phyloP scores from a whole-genome alignment of 345 rosid species.

The Rhizophora mangle region DNA sequence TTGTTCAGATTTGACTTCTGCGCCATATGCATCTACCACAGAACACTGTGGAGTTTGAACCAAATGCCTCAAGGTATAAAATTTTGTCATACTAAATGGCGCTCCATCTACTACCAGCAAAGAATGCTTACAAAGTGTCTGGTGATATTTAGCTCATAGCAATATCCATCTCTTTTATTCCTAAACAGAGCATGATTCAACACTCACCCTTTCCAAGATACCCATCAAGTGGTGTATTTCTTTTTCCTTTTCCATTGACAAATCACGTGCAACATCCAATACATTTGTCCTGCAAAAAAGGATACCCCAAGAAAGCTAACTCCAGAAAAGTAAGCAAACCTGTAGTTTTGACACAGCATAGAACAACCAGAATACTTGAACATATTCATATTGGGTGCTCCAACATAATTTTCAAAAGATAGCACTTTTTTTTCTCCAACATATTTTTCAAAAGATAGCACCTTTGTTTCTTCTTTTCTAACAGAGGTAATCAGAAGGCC shows the following conservation, averaged over 20 bases:
- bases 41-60: too few relatives aligned
- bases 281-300: conserved; percentile 51
- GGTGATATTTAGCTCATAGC: neutral
- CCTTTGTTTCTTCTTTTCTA: neutral
- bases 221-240: conserved; percentile 53
- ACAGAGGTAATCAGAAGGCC: neutral
- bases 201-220: conserved; percentile 53
- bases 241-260: conserved; percentile 49
- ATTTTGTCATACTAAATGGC: too few relatives aligned
- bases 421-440: too few relatives aligned
- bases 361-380: neutral
- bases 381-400: too few relatives aligned
- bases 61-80: too few relatives aligned
- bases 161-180: neutral
- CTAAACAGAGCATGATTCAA: neutral
- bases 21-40: too few relatives aligned
- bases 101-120: neutral
- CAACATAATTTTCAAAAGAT: neutral
- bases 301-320: neutral
- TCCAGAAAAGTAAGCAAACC: neutral
- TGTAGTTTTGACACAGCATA: neutral
- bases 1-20: too few relatives aligned
- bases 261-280: conserved; percentile 42
- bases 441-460: neutral
- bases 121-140: neutral